A percentile compares a stretch with the other conserved stretches of the same genome.
These are phyloP conservation scores for Gastrolobium villosum DNA, from an alignment of 306 rosid genomes.

Conservation along the genomic window DNA sequence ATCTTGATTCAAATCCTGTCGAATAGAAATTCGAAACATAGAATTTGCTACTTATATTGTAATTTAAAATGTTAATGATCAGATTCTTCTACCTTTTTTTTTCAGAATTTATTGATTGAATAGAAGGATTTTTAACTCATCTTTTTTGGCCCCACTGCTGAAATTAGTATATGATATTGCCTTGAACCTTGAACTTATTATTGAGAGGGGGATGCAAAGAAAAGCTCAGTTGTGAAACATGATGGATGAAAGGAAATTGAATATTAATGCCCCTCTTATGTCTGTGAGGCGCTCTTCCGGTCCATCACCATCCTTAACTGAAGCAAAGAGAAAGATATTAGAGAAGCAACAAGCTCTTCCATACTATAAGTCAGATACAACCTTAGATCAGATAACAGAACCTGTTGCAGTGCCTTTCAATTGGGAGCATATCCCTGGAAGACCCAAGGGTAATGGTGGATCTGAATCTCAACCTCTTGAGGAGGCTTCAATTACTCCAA, in stretches of 20 bases:
- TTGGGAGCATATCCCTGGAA: constrained; percentile 92
- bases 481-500: constrained; percentile 57
- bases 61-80: constrained; percentile 20
- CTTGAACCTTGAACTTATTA: constrained; percentile 30
- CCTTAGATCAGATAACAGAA: constrained; percentile 78
- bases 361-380: constrained; percentile 50
- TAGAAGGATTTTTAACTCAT: constrained; percentile 20
- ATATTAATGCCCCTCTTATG: constrained; percentile 82
- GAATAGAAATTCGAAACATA: constrained; percentile 32
- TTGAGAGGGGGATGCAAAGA: constrained; percentile 31
- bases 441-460: constrained; percentile 57
- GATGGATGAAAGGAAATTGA: constrained; percentile 81
- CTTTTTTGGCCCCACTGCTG: constrained; percentile 30
- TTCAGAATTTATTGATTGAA: constrained; percentile 49
- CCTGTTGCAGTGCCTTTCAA: constrained; percentile 87
- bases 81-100: constrained; percentile 16
- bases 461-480: constrained; percentile 52
- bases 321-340: constrained; percentile 54
- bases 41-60: constrained; percentile 14
- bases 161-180: constrained; percentile 27
- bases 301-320: constrained; percentile 53
- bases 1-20: neutral
- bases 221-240: constrained; percentile 38
- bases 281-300: constrained; percentile 81
- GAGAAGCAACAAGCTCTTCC: constrained; percentile 58